Base-by-base conservation (phyloP, 495 filamentous ascomycete species). In the Penicillium coffeae region DNA sequence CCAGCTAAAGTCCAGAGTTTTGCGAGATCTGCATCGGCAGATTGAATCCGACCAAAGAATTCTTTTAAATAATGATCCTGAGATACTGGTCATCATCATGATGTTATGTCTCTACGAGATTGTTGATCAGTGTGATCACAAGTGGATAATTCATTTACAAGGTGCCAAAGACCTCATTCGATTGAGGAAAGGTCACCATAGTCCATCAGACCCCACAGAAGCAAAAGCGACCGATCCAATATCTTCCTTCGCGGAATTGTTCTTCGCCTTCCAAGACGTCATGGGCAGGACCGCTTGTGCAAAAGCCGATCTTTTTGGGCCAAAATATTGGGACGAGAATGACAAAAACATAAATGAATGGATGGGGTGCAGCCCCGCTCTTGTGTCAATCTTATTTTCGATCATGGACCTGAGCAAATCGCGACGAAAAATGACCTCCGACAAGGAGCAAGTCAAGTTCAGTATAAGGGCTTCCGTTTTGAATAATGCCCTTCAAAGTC, bases 241-340 rank as follows among this genome's bases (percentile, higher is more conserved):
- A 30, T 30, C 25, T 30, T 30, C 25, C 25, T 30, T 30, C 25
- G 25, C 25, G 10, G 25, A 30, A 10, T 30, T 30, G 25, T 58
- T 60, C 25, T 60, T 60, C 22, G 58, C 58, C 3, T 60, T 60
- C 38, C 58, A 60, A 49, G 58, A 60, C 38, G 54, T 60, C 1
- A 60, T 60, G 50, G 55, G 58, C 36, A 46, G 58, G 12, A 61
- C 58, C 0, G 58, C 58, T 18, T 61, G 58, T 33, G 58, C 50
- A 3, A 58, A 58, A 33, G 55, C 58, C 15, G 54, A 55, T 13
- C 34, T 58, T 8, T 61, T 61, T 27, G 58, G 58, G 1, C 25
- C 51, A 1, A 43, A 45, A 9, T 61, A 58, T 22, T 61, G 58
- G 58, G 37, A 40, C 34, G 44, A 48, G 7, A 39, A 48, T 9